These are phyloP conservation scores for Mycena rosella DNA, from an alignment of 768 basidiomycete genomes.

Conservation along the genomic window DNA sequence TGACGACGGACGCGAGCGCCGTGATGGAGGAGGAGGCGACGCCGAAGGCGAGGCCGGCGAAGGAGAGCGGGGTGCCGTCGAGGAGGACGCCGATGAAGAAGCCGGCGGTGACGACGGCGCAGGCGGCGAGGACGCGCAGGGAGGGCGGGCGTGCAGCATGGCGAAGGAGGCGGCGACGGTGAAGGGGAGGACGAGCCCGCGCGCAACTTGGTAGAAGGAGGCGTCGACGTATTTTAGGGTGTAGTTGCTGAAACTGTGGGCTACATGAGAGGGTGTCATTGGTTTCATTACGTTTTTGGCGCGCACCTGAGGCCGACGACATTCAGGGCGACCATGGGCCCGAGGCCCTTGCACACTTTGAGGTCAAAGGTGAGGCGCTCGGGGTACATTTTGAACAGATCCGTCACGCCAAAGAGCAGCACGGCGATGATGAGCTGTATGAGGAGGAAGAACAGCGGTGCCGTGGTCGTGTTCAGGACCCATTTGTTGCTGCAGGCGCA, in stretches of 20 bases:
- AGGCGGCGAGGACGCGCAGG: constrained; percentile 62
- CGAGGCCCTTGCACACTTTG: constrained; percentile 64
- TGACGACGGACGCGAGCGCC: constrained; percentile 84
- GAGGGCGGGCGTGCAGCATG: constrained; percentile 73
- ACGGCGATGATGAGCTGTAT: constrained; percentile 74
- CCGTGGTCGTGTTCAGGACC: constrained; percentile 69
- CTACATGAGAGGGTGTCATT: neutral
- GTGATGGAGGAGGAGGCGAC: constrained; percentile 77
- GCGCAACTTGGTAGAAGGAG: constrained; percentile 84
- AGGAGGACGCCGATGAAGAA: constrained; percentile 78
- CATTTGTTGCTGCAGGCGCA: constrained; percentile 68
- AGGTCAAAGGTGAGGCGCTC: constrained; percentile 61
- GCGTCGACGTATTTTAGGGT: constrained; percentile 80
- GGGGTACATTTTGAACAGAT: constrained; percentile 56
- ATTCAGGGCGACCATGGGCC: constrained; percentile 68
- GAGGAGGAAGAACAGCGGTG: constrained; percentile 77
- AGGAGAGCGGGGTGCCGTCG: constrained; percentile 61
- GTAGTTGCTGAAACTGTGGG: constrained; percentile 69
- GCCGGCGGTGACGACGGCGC: constrained; percentile 82
- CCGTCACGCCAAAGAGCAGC: constrained; percentile 62
- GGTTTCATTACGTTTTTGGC: neutral
- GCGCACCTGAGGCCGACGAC: constrained; percentile 63
- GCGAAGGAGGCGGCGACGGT: constrained; percentile 79
- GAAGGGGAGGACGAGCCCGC: constrained; percentile 83
- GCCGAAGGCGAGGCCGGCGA: constrained; percentile 78